phyloP scores from a whole-genome alignment of 2,329 filamentous ascomycete genomes.

The Diaporthe nobilis region DNA sequence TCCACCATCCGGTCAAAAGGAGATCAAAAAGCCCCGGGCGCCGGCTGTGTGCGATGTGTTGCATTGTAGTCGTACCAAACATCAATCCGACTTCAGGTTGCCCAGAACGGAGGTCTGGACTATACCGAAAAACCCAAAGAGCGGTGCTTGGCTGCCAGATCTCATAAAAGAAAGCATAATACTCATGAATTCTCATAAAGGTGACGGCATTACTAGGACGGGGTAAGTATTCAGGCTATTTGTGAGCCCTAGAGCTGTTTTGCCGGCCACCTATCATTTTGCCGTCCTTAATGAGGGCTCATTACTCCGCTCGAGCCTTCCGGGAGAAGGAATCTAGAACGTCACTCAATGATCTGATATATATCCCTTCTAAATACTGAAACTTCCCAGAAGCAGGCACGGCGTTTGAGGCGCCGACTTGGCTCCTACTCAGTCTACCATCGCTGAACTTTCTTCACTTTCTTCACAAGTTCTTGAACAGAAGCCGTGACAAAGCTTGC shows the following conservation, averaged over 20 bases:
- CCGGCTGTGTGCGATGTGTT: neutral
- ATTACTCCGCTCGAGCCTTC: constrained; percentile 21
- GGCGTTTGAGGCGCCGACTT: constrained; percentile 5
- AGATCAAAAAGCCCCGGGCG: neutral
- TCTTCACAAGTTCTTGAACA: neutral
- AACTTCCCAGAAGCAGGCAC: constrained; percentile 9
- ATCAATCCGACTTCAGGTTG: constrained; percentile 1
- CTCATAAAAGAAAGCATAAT: neutral
- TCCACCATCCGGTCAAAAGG: constrained; percentile 2
- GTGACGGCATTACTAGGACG: neutral
- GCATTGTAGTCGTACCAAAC: neutral
- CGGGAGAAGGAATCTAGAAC: neutral
- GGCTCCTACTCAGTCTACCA: neutral
- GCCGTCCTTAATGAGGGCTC: constrained; percentile 16
- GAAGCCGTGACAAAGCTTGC: neutral
- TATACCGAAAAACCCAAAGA: neutral
- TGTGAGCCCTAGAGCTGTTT: neutral
- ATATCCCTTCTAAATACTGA: neutral
- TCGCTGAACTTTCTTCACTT: neutral
- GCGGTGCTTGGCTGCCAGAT: neutral
- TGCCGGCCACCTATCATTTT: constrained; percentile 24
- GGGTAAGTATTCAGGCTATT: constrained; percentile 29
- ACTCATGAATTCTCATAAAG: neutral
- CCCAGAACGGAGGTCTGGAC: neutral
- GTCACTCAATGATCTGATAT: neutral